Base-by-base conservation (phyloP, 2,329 filamentous ascomycete species). In the Cercospora zeae-maydis region DNA sequence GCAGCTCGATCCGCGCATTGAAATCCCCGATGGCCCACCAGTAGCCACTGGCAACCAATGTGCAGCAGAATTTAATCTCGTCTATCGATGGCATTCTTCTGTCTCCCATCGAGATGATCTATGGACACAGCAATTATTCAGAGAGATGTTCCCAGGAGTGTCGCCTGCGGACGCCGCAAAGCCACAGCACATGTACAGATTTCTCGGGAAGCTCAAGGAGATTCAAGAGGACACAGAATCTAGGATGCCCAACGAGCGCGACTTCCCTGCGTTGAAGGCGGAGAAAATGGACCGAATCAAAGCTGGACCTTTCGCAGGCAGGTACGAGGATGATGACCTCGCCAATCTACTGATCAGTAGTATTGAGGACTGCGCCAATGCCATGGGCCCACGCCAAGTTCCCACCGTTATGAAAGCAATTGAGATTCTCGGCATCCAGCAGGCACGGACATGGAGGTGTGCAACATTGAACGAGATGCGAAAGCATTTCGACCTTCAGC, bases 381-480 rank as follows among this genome's bases (percentile, higher is more conserved):
- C 79, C 5, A 87, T 87, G 66, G 86, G 86, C 1, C 82, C 86
- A 1, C 80, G 81, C 13, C 85, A 83, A 70, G 80, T 88, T 0
- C 86, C 86, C 4, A 80, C 79, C 42, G 80, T 82, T 1, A 81
- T 89, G 69, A 84, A 82, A 68, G 78, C 80, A 1, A 80, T 88
- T n/a, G 87, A 88, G 72, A 79, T 87, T 2, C 78, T 87, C 1
- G 86, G 85, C 8, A 88, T 88, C 56, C 78, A 81, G 16, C 86
- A 88, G 67, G 83, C 82, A 5, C 82, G 86, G 39, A 82, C 82
- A 37, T 88, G 85, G 86, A 81, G 85, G 59, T 74, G 86, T 10
- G 84, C 82, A 0, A 84, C 84, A 0, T 74, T 88, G 39, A 89
- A 89, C 67, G 86, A 88, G 71, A 87, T 88, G 75, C 80, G 87